Evolutionary conservation across 495 filamentous ascomycete genomes (phyloP), one percentile per base, ranked within the genome.

Genomic region (Entonaema liquescens): DNA sequence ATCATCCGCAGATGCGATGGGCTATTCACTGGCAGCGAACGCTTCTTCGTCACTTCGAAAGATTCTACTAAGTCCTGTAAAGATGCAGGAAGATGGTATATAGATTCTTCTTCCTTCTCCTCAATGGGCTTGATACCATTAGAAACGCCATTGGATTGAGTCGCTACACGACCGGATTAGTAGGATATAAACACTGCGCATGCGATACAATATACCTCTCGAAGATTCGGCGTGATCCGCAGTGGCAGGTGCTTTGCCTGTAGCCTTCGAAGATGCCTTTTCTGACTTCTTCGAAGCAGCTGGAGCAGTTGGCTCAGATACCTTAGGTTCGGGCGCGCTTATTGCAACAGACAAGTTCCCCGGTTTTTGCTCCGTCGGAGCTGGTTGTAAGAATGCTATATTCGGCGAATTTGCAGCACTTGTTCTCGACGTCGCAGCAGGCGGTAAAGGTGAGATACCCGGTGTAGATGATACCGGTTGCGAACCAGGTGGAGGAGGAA

Each of bases 81-180:
- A 13, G 92, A 91, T 12, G 94, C 88, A 2, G 95, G 95, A n/a
- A 99, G 87, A 74, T 98, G 94, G 79, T 93, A 99, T 59, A 98
- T 90, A 11, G 95, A 95, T 78, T 98, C 93, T 33, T 91, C 88
- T 64, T 89, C 85, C 59, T 87, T 84, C 35, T 80, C 80, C 38
- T 76, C 79, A 42, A 77, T 78, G 11, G 83, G 76, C 62, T 86
- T 82, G 66, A 81, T 73, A 5, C 84, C 85, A 57, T 86, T 87
- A 15, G 81, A 58, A 29, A 79, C 79, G 31, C 88, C 89, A 72
- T 91, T 91, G 9, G 86, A 76, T 66, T 86, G 81, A 44, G 78
- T 75, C 29, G 78, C 75, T 77, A 75, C 31, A 60, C 50, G 53
- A 26, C 29, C 28, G 59, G 36, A 56, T 81, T 75, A 81, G 68